These are phyloP conservation scores for Annulohypoxylon nitens DNA, from an alignment of 495 filamentous ascomycete species.

Conservation along the genomic window DNA sequence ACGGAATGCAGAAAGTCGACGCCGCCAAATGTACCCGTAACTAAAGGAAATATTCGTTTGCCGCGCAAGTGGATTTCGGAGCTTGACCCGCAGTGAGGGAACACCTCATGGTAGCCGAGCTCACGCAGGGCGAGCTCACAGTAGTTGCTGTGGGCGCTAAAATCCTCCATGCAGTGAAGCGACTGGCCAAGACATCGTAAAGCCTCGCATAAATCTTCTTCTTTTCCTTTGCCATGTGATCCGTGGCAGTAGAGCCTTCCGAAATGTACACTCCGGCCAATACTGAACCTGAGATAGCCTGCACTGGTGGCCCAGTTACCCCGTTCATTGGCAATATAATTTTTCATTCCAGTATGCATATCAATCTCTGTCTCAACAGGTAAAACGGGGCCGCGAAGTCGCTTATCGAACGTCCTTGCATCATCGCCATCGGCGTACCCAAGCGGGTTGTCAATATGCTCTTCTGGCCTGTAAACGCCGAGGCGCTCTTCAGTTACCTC, in stretches of 20 bases:
- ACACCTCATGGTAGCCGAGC: slow-evolving; percentile 83
- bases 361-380: slow-evolving; percentile 86
- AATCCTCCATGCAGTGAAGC: slow-evolving; percentile 95
- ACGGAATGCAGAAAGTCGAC: slow-evolving; percentile 98
- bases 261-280: slow-evolving; percentile 87
- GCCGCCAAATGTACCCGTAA: slow-evolving; percentile 91
- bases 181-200: slow-evolving; percentile 88
- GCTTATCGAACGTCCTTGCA: slow-evolving; percentile 85
- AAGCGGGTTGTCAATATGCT: slow-evolving; percentile 93
- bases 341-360: slow-evolving; percentile 92
- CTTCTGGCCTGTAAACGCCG: slow-evolving; percentile 93
- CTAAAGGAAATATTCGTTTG: slow-evolving; percentile 83
- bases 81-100: slow-evolving; percentile 82
- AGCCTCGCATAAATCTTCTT: slow-evolving; percentile 90
- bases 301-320: slow-evolving; percentile 88
- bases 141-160: slow-evolving; percentile 96
- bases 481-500: slow-evolving; percentile 93
- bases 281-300: slow-evolving; percentile 90
- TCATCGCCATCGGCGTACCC: slow-evolving; percentile 92
- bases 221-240: slow-evolving; percentile 71
- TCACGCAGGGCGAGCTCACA: slow-evolving; percentile 88
- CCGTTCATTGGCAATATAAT: slow-evolving; percentile 94
- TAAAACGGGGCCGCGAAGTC: slow-evolving; percentile 81
- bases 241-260: slow-evolving; percentile 88
- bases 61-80: slow-evolving; percentile 81